phyloP scores from a whole-genome alignment of 768 basidiomycete species.

The Cantharellus anzutake region DNA sequence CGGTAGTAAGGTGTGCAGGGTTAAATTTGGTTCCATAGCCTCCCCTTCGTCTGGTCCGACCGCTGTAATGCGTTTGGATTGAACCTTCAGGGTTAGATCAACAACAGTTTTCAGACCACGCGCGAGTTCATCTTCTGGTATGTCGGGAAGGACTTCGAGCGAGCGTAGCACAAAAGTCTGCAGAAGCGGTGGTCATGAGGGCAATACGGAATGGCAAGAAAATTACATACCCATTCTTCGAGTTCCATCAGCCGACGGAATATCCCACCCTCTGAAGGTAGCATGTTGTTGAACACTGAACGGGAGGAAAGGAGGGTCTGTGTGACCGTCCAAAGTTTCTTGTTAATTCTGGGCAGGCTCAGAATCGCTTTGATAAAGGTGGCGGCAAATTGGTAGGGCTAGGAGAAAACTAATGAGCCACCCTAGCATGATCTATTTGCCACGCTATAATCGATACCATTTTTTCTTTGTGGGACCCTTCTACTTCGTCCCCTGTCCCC shows the following conservation, averaged over 20 bases:
- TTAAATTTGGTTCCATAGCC: neutral
- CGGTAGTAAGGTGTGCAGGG: constrained; percentile 18
- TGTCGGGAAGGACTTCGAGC: constrained; percentile 27
- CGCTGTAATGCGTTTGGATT: too few species aligned
- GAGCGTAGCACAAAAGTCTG: neutral
- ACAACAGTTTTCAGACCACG: constrained; percentile 29
- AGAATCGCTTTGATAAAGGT: too few species aligned
- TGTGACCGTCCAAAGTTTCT: too few species aligned
- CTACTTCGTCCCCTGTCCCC: too few species aligned
- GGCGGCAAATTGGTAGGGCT: too few species aligned
- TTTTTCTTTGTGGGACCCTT: too few species aligned
- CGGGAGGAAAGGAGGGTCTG: neutral
- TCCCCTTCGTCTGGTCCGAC: constrained; percentile 15
- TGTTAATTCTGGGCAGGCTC: too few species aligned
- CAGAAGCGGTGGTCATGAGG: neutral
- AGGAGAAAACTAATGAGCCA: too few species aligned
- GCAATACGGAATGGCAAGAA: constrained; percentile 16
- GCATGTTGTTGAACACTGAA: neutral
- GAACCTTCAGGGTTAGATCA: constrained; percentile 10
- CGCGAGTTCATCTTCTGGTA: constrained; percentile 47
- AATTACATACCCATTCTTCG: neutral
- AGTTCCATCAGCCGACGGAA: neutral
- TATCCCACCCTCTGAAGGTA: neutral
- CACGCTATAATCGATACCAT: too few species aligned
- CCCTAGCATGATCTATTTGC: too few species aligned